These are phyloP conservation scores for Hypoxylon fragiforme DNA, from an alignment of 495 filamentous ascomycete genomes.

Conservation along the genomic window DNA sequence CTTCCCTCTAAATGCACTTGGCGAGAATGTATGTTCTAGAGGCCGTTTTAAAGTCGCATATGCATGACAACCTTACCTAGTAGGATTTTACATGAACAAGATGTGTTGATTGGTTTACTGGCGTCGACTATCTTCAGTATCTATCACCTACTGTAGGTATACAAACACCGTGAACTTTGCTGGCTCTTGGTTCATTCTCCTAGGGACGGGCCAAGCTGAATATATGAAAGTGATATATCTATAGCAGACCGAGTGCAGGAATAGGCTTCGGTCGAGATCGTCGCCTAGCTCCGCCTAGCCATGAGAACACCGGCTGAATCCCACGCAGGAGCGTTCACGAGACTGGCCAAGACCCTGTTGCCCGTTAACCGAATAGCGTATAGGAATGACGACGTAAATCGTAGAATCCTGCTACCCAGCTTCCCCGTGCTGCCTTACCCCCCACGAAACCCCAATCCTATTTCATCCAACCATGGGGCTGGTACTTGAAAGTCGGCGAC, in stretches of 20 bases:
- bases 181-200: conserved; percentile 22
- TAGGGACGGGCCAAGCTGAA: conserved; percentile 32
- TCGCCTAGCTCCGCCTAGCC: conserved; percentile 29
- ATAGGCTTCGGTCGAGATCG: conserved; percentile 32
- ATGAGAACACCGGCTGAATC: conserved; percentile 25
- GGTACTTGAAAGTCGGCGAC: conserved; percentile 9
- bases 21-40: conserved; percentile 22
- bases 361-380: conserved; percentile 21
- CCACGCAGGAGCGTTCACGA: conserved; percentile 4
- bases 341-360: conserved; percentile 19
- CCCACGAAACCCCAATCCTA: not conserved
- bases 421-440: not conserved
- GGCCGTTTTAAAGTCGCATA: conserved; percentile 7
- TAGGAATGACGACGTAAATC: conserved; percentile 2
- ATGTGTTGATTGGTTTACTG: conserved; percentile 17
- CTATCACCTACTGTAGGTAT: too few species aligned
- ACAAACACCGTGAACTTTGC: too few species aligned
- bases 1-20: conserved; percentile 19
- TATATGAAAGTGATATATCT: conserved; percentile 24
- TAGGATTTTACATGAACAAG: conserved; percentile 1
- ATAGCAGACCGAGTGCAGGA: conserved; percentile 20
- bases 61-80: conserved; percentile 15
- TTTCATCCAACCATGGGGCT: not conserved
- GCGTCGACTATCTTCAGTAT: too few species aligned
- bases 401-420: conserved; percentile 4